A percentile compares a stretch with the other conserved stretches of the same genome.
These are phyloP conservation scores for Batrachochytrium dendrobatidis DNA, from an alignment of 371 early-diverging fungal species.

Conservation along the genomic window DNA sequence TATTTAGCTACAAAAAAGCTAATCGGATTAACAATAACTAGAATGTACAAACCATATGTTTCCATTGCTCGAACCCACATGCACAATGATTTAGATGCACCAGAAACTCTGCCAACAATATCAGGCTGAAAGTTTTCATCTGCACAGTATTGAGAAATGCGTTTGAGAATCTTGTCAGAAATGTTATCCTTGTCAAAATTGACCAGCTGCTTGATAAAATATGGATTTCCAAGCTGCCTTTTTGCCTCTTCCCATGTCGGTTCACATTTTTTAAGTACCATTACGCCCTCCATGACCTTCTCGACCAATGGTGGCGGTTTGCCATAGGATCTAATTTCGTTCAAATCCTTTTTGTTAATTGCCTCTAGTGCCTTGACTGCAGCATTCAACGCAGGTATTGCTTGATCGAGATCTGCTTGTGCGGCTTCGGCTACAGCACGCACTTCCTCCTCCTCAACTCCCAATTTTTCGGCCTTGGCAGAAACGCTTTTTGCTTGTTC, in stretches of 20 bases:
- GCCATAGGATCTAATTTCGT: conserved; percentile 44
- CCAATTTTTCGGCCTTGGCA: conserved; percentile 47
- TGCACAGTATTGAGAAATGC: conserved; percentile 44
- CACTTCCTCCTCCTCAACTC: conserved; percentile 50
- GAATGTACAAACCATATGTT: conserved; percentile 31
- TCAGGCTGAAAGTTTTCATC: conserved; percentile 53
- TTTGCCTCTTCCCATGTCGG: conserved; percentile 60
- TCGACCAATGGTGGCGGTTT: conserved; percentile 52
- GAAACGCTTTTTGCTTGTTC: conserved; percentile 50
- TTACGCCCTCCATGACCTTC: conserved; percentile 56
- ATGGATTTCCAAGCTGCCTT: conserved; percentile 51
- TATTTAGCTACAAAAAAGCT: neutral
- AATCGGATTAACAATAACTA: neutral
- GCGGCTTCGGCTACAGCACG: conserved; percentile 48
- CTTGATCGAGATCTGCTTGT: conserved; percentile 50
- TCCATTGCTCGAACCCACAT: conserved; percentile 57
- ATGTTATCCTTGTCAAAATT: conserved; percentile 54
- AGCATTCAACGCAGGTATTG: conserved; percentile 45
- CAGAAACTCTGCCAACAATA: conserved; percentile 47
- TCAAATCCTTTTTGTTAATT: conserved; percentile 52
- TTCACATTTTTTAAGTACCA: conserved; percentile 51
- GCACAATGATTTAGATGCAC: conserved; percentile 49
- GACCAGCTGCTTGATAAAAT: conserved; percentile 52
- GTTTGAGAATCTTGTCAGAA: conserved; percentile 47
- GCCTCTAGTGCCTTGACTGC: conserved; percentile 51